phyloP scores from a whole-genome alignment of 192 early-diverging fungal species.

The Allomyces javanicus region DNA sequence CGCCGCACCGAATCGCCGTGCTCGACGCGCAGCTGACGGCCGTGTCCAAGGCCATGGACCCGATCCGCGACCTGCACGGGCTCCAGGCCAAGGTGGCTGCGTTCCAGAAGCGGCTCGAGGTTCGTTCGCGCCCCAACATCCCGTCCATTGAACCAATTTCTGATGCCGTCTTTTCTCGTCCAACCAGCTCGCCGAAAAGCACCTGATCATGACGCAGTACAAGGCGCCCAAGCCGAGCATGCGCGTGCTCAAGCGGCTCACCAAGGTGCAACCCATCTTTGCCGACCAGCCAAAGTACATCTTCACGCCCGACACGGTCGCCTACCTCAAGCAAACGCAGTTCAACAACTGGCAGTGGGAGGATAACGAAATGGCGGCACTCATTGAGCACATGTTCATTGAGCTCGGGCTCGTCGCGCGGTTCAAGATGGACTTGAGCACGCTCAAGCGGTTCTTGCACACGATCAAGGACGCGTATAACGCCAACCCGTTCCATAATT shows the following conservation, averaged over 20 bases:
- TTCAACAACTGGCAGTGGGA: conserved; percentile 27
- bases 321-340: conserved; percentile 14
- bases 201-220: neutral
- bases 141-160: too few relatives aligned
- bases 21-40: neutral
- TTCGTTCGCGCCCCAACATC: too few relatives aligned
- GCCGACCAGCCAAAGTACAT: conserved; percentile 4
- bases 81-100: neutral
- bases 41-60: neutral
- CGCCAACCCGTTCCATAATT: conserved; percentile 23
- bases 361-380: conserved; percentile 17
- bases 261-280: neutral
- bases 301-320: conserved; percentile 7
- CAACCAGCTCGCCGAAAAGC: neutral
- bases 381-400: conserved; percentile 19
- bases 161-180: too few relatives aligned
- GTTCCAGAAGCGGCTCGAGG: neutral
- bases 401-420: conserved; percentile 13
- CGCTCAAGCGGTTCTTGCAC: conserved; percentile 12
- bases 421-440: conserved; percentile 10
- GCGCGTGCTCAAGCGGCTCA: neutral
- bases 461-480: conserved; percentile 8
- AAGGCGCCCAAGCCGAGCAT: neutral
- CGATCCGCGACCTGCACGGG: neutral
- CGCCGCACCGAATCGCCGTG: neutral